Evolutionary conservation across 2,329 filamentous ascomycete species (phyloP), one percentile per base, ranked within the genome.

Genomic region (Trichoderma atroviride): DNA sequence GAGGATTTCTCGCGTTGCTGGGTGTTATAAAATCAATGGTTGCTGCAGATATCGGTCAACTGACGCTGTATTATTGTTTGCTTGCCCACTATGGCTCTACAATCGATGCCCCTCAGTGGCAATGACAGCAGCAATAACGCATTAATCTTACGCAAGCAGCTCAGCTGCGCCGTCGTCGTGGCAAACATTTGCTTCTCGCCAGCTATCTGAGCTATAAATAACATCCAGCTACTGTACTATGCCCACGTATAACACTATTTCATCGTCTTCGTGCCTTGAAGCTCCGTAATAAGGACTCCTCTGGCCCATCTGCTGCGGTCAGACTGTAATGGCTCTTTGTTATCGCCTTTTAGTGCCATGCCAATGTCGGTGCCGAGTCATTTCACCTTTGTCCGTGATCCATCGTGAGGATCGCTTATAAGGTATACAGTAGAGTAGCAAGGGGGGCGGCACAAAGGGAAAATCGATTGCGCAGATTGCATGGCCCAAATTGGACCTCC

Each of bases 151-250:
- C 43, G 60, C 60, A 63, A 55, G 35, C 55, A 59, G 55, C 55
- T 59, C 55, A 59, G 63, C 63, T 59, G 63, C 63, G 63, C 55
- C 63, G 63, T 52, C 63, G 43, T 33, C 55, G 63, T 67, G 63
- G 63, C 63, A 59, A 64, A 67, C n/a, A 16, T 5, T 47, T 22
- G 24, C 33, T 58, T 37, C 31, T 6, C n/a, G 14, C 14, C 9
- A 31, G 55, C 19, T 29, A 31, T 29, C 29, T 19, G 16, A 27
- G 22, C 57, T 67, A 59, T 67, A 67, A 67, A 58, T 67, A 58
- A 43, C 40, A 43, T 19, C 40, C 37, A 40, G 40, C 35, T 59
- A 43, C 6, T 2, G 57, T 35, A 55, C 14, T n/a, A 31, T 55
- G 29, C 52, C 19, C 19, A 4, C 4, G n/a, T 3, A 47, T 9